These are phyloP conservation scores for Trichophyton schoenleinii DNA, from an alignment of 2,329 filamentous ascomycete species.

Conservation along the genomic window DNA sequence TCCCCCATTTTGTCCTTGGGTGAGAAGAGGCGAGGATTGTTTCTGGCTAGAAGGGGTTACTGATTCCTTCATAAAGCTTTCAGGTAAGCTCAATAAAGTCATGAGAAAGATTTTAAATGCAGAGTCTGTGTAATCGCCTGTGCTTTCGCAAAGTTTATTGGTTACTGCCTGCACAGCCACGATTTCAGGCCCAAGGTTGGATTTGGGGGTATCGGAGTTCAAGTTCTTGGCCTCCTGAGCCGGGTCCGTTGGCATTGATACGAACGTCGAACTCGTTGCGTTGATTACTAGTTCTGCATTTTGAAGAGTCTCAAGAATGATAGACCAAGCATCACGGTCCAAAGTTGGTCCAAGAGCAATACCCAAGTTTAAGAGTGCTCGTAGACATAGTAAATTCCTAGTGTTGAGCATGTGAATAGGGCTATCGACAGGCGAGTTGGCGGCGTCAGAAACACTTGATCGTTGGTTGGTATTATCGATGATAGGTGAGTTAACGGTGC, in stretches of 20 bases:
- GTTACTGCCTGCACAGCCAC: constrained; percentile 81
- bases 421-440: constrained; percentile 28
- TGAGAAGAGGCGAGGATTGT: constrained; percentile 27
- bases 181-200: constrained; percentile 67
- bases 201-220: constrained; percentile 36
- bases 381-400: constrained; percentile 75
- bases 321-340: constrained; percentile 65
- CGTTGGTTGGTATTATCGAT: constrained; percentile 7
- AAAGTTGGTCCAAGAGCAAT: constrained; percentile 88
- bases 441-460: constrained; percentile 19
- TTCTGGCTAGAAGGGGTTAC: constrained; percentile 33
- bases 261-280: constrained; percentile 19
- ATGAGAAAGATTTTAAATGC: constrained; percentile 66
- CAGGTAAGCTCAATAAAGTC: constrained; percentile 61
- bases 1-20: constrained; percentile 18
- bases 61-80: constrained; percentile 30
- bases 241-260: constrained; percentile 18
- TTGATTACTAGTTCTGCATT: constrained; percentile 80
- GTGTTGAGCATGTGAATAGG: constrained; percentile 55
- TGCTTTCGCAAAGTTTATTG: constrained; percentile 78
- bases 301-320: constrained; percentile 81
- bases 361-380: constrained; percentile 85
- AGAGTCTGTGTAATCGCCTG: constrained; percentile 73
- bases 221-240: constrained; percentile 18
- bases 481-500: constrained; percentile 19